Percentiles rank a stretch among this genome's conserved stretches.
Conservation (phyloP, 495 filamentous ascomycete genomes). For the Cairneyella variabilis region DNA sequence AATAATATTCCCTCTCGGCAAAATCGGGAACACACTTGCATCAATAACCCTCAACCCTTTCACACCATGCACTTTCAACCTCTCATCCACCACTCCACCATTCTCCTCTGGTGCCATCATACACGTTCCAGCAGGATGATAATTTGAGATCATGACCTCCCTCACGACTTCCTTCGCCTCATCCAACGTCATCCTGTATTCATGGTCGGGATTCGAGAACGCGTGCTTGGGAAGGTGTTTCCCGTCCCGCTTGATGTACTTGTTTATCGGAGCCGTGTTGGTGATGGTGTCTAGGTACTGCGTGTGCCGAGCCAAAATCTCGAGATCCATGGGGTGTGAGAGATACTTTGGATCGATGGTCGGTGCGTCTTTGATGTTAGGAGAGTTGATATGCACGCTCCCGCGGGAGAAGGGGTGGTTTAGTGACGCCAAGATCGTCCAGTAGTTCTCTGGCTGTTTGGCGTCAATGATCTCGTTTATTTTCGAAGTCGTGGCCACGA, state of each 20-base stretch:
- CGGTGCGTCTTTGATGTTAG: too few relatives aligned
- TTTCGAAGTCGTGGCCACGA: too few relatives aligned
- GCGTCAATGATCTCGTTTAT: too few relatives aligned
- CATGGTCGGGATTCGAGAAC: background rate
- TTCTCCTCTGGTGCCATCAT: constrained; percentile 28
- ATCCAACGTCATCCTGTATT: background rate
- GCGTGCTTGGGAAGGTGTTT: too few relatives aligned
- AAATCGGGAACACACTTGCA: background rate
- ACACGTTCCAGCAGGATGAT: constrained; percentile 35
- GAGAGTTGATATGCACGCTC: too few relatives aligned
- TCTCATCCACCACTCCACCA: background rate
- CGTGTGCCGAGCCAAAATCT: constrained; percentile 40
- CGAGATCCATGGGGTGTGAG: constrained; percentile 46
- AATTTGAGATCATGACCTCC: background rate
- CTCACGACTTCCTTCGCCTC: background rate
- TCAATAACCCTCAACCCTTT: background rate
- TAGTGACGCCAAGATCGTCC: too few relatives aligned
- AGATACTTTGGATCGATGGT: too few relatives aligned
- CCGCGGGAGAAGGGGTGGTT: too few relatives aligned
- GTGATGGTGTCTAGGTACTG: constrained; percentile 39
- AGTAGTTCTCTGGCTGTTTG: too few relatives aligned
- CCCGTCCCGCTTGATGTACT: constrained; percentile 10
- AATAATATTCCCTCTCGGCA: background rate
- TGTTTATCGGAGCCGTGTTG: constrained; percentile 12
- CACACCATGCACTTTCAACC: background rate